Base-by-base conservation (phyloP, 1,139 yeast species). In the Kazachstania sp. region DNA sequence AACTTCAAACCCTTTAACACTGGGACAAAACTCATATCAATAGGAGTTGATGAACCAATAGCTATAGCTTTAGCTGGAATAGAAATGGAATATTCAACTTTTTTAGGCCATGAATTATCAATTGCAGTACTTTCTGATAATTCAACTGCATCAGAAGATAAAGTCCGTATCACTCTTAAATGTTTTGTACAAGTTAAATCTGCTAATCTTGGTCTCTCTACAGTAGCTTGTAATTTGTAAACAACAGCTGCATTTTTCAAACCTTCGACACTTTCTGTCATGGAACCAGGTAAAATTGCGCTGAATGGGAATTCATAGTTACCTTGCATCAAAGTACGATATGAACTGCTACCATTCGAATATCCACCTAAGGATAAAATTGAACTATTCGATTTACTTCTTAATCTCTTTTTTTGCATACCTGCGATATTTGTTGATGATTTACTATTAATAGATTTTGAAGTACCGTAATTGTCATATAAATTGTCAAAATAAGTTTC, bases 81-180 rank as follows among this genome's bases (percentile, higher is more conserved):
- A 50, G 86, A 84, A 47, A 92, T 78, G 1, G 92, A 78, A 65
- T 92, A 92, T 59, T 94, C 97, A 42, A 92, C 86, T 64, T 92
- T 92, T 43, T 79, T 72, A 2, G 98, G 97, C 99, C 99, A 94
- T 0, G 92, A 83, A 63, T 92, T 92, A 61, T 88, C 96, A 20
- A 92, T 95, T 0, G 95, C 88, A 55, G 88, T 86, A 0, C 97
- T 87, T 66, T 92, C 97, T 0, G 94, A 76, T 40, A 90, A 71
- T 60, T 94, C 98, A 1, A 86, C 77, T 0, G 95, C 79, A 65
- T 90, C 97, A 1, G 95, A 78, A 0, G 95, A 82, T 49, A 90
- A 68, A 0, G 98, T 92, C 55, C 98, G 75, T n/a, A 92, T 79
- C 13, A 94, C 82, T 51, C 96, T 76, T 11, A 94, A 55, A 59